A percentile compares a stretch with the other conserved stretches of the same genome.
phyloP scores from a whole-genome alignment of 108 stramenopile species.

The Aurantiochytrium sp. region DNA sequence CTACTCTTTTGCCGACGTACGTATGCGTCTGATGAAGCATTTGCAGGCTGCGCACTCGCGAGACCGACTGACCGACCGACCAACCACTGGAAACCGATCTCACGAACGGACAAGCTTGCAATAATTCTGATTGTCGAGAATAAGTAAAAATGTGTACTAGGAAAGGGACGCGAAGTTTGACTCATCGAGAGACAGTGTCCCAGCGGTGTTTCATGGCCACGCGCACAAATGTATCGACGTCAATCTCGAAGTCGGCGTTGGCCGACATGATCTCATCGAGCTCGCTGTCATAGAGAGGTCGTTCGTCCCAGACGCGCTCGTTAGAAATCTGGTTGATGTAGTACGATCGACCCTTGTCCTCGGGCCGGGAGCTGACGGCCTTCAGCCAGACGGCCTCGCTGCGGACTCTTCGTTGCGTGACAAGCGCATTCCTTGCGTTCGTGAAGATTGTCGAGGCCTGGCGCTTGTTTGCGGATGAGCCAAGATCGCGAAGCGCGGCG shows the following conservation, averaged over 20 bases:
- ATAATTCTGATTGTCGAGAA: no score
- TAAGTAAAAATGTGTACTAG: no score
- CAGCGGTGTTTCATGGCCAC: neutral
- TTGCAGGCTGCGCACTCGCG: no score
- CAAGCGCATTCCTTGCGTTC: neutral
- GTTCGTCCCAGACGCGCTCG: slow-evolving; percentile 15
- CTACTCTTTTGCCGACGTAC: no score
- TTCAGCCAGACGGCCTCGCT: neutral
- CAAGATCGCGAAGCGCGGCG: neutral
- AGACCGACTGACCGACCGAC: no score
- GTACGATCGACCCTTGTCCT: neutral
- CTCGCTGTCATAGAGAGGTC: neutral
- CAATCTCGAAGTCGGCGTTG: neutral
- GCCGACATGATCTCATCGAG: slow-evolving; percentile 7
- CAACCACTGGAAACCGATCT: no score
- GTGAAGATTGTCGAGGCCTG: neutral
- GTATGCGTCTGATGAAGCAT: no score
- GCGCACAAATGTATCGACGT: neutral
- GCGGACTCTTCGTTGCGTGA: neutral
- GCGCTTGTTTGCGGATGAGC: neutral
- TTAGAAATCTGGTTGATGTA: neutral
- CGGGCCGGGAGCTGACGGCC: neutral
- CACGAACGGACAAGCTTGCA: no score
- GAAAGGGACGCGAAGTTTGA: neutral
- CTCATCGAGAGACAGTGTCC: neutral